Base-by-base conservation (phyloP, 148 eudicot species). In the Heliamphora exappendiculata region DNA sequence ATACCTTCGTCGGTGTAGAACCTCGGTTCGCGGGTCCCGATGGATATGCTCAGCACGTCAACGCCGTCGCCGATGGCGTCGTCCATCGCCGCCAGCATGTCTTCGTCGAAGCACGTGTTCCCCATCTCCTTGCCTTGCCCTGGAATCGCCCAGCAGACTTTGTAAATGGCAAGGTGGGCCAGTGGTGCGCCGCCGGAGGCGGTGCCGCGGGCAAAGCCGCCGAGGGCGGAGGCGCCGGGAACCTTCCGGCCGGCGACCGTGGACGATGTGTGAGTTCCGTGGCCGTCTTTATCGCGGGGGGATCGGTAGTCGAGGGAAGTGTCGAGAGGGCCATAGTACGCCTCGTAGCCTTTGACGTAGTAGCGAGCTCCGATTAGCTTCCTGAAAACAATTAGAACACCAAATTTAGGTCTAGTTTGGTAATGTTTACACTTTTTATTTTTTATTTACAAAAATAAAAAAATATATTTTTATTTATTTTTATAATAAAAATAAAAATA, bases 141-240 rank as follows among this genome's bases (percentile, higher is more conserved):
- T 0, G 92, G 91, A 39, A 92, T 45, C 0, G 87, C 81, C 98
- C 98, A 94, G 39, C 97, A 92, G 1, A 80, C 92, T 81, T 94
- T 94, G 91, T 94, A 94, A 22, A 91, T 86, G 0, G 98, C 97
- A 1, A 94, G 78, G 70, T 88, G 95, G 2, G 84, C 96, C 0
- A 89, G 78, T 1, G 98, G 98, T 1, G 98, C 98, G 2, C 98
- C 98, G 0, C 98, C 98, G 0, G 97, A 89, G 76, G 98, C 98
- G 0, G 93, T 90, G 17, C 98, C 98, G 0, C 29, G n/a, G 8
- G 90, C 97, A 54, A 89, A 82, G 20, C 84, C 82, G 3, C 91
- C 93, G 12, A 89, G 70, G 78, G 90, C 88, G 0, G 94, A 85
- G 59, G 73, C 87, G 0, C 86, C 74, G 1, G 68, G 78, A 45